These are phyloP conservation scores for Morella rubra DNA, from an alignment of 306 rosid genomes.

Conservation along the genomic window DNA sequence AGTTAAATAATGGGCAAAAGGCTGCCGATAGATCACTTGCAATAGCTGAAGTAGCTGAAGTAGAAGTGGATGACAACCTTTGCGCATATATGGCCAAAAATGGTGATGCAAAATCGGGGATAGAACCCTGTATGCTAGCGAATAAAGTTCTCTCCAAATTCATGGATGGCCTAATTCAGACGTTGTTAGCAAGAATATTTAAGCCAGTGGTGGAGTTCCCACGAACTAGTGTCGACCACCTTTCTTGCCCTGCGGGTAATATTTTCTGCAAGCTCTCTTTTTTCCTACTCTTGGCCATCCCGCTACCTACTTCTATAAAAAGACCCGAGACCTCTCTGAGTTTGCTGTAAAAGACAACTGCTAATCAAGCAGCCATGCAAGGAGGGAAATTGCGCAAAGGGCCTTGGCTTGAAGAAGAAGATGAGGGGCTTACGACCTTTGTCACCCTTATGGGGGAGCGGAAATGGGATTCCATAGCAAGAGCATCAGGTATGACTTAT, in stretches of 20 bases:
- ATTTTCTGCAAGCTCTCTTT: conserved; percentile 34
- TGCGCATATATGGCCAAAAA: conserved; percentile 33
- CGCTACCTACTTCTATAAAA: conserved; percentile 27
- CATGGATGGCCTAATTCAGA: conserved; percentile 38
- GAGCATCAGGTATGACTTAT: conserved; percentile 51
- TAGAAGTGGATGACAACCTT: conserved; percentile 25
- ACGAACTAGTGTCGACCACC: conserved; percentile 51
- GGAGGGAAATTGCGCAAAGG: conserved; percentile 55
- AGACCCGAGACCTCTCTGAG: conserved; percentile 14
- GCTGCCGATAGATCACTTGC: conserved; percentile 20
- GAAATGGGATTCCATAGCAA: conserved; percentile 72
- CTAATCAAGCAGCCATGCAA: conserved; percentile 34
- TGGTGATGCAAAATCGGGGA: conserved; percentile 36
- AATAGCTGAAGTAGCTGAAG: neutral
- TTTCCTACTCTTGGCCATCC: conserved; percentile 12
- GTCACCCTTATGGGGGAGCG: conserved; percentile 54
- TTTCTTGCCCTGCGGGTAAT: conserved; percentile 19
- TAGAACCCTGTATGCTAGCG: conserved; percentile 30
- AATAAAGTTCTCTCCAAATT: neutral
- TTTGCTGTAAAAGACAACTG: conserved; percentile 20
- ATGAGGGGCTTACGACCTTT: conserved; percentile 49
- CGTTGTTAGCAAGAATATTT: conserved; percentile 14
- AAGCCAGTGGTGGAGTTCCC: conserved; percentile 61
- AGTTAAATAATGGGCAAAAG: conserved; percentile 23
- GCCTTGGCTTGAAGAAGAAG: conserved; percentile 73